phyloP scores from a whole-genome alignment of 2,329 filamentous ascomycete genomes.

The Aciculosporium take region DNA sequence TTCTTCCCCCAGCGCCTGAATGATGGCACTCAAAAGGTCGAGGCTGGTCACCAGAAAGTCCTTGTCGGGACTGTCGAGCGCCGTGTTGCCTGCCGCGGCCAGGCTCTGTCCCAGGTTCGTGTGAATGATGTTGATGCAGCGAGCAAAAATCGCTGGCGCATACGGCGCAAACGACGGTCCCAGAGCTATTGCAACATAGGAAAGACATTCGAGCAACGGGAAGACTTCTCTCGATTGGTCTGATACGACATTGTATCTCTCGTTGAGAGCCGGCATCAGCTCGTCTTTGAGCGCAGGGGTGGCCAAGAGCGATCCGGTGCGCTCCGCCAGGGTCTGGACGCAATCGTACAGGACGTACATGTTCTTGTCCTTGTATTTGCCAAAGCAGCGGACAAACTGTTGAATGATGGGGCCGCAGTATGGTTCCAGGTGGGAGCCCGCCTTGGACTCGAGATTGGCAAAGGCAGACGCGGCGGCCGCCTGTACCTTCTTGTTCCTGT shows the following conservation, averaged over 20 bases:
- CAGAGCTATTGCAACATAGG: constrained; percentile 81
- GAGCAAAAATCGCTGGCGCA: constrained; percentile 69
- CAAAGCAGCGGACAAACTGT: constrained; percentile 86
- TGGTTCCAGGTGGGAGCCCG: constrained; percentile 62
- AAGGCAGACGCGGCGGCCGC: constrained; percentile 93
- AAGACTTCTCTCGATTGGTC: constrained; percentile 91
- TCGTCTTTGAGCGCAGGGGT: constrained; percentile 65
- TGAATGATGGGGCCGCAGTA: constrained; percentile 84
- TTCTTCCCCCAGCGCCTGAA: constrained; percentile 67
- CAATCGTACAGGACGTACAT: constrained; percentile 99
- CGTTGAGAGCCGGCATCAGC: constrained; percentile 85
- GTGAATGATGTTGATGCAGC: constrained; percentile 85
- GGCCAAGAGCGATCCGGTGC: constrained; percentile 71
- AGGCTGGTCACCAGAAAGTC: constrained; percentile 94
- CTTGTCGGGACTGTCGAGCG: constrained; percentile 73
- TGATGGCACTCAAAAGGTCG: constrained; percentile 81
- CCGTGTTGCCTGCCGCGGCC: constrained; percentile 51
- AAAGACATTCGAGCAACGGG: constrained; percentile 87
- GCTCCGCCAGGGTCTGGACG: constrained; percentile 89
- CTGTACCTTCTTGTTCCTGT: constrained; percentile 95
- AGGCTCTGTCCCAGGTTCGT: constrained; percentile 74
- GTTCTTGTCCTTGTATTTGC: constrained; percentile 94
- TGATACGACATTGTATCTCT: constrained; percentile 71
- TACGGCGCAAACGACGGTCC: constrained; percentile 72
- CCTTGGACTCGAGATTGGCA: constrained; percentile 88